Evolutionary conservation across 306 rosid genomes (phyloP), one percentile per base, ranked within the genome.

Genomic region (Cucurbita maxima): DNA sequence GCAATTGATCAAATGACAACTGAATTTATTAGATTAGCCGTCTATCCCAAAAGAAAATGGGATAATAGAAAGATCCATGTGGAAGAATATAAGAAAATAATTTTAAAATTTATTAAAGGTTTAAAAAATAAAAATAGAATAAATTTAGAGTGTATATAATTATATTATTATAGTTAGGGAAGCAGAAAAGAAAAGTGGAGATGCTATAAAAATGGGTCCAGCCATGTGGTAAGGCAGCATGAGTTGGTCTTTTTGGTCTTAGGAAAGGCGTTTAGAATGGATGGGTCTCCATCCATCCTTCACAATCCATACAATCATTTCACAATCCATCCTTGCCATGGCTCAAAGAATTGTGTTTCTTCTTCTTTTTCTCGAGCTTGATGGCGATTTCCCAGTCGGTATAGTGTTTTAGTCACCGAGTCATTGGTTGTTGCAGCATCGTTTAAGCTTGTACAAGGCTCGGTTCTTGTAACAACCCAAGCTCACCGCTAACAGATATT

Each of bases 401-500:
- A 67, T 0, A 7, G 18, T 11, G 22, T 6, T 22, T 19, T 68
- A 25, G 25, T 25, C 93, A 55, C 76, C 86, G 38, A 88, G 92
- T 18, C 90, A 90, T 56, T 90, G 87, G 80, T 81, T 79, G 61
- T 66, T 84, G 76, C 88, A 82, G 81, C 86, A 79, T 66, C 85
- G 78, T 80, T 81, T 93, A 77, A 93, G 96, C 84, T 86, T 90
- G 79, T 79, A 67, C 82, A 90, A 71, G 14, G 94, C 96, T 74
- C 85, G 79, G 81, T 30, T 30, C 34, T 30, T 30, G 34, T 30
- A 30, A 30, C 34, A 30, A 30, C 34, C 3, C 34, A 30, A 30
- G 34, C 3, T 3, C 34, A 30, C 34, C 34, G 34, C 3, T 30
- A 30, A 3, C 34, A 30, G 3, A 30, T 30, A 30, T 30, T 30